Evolutionary conservation across 1,284 basidiomycete genomes (phyloP).

Genomic region (Spongiforma sp.): DNA sequence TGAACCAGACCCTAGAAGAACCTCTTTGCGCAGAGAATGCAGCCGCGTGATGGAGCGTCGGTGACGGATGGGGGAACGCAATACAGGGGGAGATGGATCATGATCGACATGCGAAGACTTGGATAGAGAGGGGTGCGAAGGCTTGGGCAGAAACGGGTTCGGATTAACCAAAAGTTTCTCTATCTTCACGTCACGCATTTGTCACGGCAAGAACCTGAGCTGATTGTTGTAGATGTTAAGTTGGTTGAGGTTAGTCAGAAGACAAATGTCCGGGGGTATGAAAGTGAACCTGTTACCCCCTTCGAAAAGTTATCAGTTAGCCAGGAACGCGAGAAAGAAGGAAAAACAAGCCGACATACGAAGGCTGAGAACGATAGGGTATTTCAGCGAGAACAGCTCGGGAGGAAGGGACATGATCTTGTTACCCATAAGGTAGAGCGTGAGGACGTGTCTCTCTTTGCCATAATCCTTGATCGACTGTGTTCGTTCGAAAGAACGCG

Average conservation of each 20-base stretch:
- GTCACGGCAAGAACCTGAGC: slow-evolving; percentile 65
- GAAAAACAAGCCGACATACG: slow-evolving; percentile 27
- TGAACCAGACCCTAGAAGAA: slow-evolving; percentile 5
- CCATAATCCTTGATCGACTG: slow-evolving; percentile 40
- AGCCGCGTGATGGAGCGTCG: slow-evolving; percentile 27
- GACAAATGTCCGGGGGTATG: slow-evolving; percentile 69
- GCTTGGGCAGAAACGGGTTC: slow-evolving; percentile 59
- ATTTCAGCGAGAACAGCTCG: slow-evolving; percentile 33
- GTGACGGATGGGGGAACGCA: slow-evolving; percentile 2
- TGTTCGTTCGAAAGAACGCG: slow-evolving; percentile 35
- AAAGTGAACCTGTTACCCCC: slow-evolving; percentile 53
- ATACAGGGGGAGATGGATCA: slow-evolving; percentile 2
- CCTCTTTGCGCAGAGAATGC: slow-evolving; percentile 26
- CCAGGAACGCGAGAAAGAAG: background rate
- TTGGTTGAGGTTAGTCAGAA: slow-evolving; percentile 57
- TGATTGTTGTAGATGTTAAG: slow-evolving; percentile 69
- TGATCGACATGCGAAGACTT: background rate
- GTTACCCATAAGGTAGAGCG: slow-evolving; percentile 38
- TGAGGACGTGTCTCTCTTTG: slow-evolving; percentile 39
- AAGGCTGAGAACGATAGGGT: slow-evolving; percentile 38
- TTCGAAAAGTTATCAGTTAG: slow-evolving; percentile 16
- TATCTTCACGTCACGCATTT: slow-evolving; percentile 62
- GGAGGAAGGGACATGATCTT: slow-evolving; percentile 30
- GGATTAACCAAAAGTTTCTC: slow-evolving; percentile 51
- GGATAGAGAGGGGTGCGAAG: slow-evolving; percentile 15